Evolutionary conservation across 176 grass and related monocot species (phyloP).

Genomic region (Hordeum vulgare): DNA sequence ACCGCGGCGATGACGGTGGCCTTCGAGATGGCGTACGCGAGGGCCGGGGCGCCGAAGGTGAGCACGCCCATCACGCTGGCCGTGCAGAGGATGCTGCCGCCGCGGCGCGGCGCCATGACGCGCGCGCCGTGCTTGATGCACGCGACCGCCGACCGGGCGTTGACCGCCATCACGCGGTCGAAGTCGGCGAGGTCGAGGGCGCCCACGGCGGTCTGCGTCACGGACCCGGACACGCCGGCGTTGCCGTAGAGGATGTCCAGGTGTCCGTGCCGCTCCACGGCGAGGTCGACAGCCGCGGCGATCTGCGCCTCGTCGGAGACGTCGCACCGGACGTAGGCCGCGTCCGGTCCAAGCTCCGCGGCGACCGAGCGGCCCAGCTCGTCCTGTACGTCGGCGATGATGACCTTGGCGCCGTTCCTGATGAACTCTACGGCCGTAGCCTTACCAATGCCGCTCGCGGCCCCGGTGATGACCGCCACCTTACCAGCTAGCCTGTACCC

Average conservation of each 20-base stretch:
- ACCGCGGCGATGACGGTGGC: slow-evolving; percentile 8
- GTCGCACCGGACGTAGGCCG: background rate
- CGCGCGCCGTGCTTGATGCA: slow-evolving; percentile 66
- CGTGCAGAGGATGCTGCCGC: slow-evolving; percentile 70
- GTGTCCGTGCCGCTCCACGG: background rate
- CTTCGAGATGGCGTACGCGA: slow-evolving; percentile 34
- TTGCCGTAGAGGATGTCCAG: background rate
- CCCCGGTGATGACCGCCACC: background rate
- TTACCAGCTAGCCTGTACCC: background rate
- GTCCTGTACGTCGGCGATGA: background rate
- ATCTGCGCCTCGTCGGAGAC: background rate
- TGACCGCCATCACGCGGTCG: slow-evolving; percentile 37
- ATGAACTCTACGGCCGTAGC: background rate
- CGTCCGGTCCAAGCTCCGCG: background rate
- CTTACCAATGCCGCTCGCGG: background rate
- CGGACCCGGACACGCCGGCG: background rate
- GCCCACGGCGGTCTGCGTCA: background rate
- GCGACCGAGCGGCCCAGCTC: background rate
- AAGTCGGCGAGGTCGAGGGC: background rate
- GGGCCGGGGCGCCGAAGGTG: slow-evolving; percentile 2
- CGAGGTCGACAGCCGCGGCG: background rate
- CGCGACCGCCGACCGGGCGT: slow-evolving; percentile 41
- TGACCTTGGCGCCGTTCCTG: background rate
- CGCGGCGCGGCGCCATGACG: slow-evolving; percentile 46
- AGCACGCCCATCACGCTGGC: slow-evolving; percentile 34